These are phyloP conservation scores for Wickerhamomyces chambardii DNA, from an alignment of 805 yeast species.

Conservation along the genomic window DNA sequence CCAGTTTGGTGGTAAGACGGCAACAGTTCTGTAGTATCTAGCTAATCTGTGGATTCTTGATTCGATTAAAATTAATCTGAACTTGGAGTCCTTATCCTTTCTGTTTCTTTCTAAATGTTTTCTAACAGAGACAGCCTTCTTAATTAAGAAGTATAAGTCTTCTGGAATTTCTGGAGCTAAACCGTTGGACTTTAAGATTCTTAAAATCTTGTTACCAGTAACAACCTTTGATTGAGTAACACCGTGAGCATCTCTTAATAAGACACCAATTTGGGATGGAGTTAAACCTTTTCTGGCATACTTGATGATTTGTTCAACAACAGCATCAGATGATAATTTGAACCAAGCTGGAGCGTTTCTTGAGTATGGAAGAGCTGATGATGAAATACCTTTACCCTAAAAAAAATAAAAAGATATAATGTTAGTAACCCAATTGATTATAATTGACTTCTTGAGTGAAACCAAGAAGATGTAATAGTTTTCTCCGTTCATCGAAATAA, in stretches of 20 bases:
- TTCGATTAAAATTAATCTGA: constrained; percentile 99
- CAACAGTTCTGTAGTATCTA: constrained; percentile 99
- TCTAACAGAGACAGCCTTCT: constrained; percentile 99
- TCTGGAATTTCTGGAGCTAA: constrained; percentile 99
- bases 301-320: constrained; percentile 97
- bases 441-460: background rate
- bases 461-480: background rate
- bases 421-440: constrained; percentile 28
- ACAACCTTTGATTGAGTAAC: constrained; percentile 95
- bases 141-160: constrained; percentile 97
- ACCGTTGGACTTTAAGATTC: constrained; percentile 99
- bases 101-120: constrained; percentile 99
- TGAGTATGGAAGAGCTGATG: constrained; percentile 98
- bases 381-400: constrained; percentile 98
- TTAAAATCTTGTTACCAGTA: constrained; percentile 98
- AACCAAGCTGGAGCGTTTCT: constrained; percentile 99
- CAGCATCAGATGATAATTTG: constrained; percentile 92
- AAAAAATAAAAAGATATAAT: constrained; percentile 2
- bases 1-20: constrained; percentile 99
- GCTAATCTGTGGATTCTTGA: constrained; percentile 99
- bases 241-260: constrained; percentile 99
- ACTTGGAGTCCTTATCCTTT: constrained; percentile 99
- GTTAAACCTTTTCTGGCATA: constrained; percentile 99
- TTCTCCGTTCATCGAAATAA: too few species aligned
- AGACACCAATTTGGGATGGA: constrained; percentile 99